Base-by-base conservation (phyloP, 1,284 basidiomycete species). In the Ceratobasidium sp. region DNA sequence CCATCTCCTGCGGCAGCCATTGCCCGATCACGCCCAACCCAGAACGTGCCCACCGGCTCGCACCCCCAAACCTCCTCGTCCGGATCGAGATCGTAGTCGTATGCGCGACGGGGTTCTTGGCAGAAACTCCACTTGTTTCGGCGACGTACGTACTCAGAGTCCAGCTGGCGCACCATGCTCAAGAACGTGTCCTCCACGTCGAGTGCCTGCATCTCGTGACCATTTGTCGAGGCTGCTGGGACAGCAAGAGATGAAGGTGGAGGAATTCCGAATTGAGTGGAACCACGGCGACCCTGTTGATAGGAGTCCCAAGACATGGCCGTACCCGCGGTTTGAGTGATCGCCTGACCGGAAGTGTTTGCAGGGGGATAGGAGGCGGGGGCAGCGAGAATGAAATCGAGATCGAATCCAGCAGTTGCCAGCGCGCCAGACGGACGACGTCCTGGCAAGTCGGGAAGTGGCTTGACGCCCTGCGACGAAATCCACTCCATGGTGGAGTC, bases 91-190 rank as follows among this genome's bases (percentile, higher is more conserved):
- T 70, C 59, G 46, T 69, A 69, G 43, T 69, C 66, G 66, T 69
- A 69, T 58, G 66, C 66, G 32, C 66, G 66, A 2, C 66, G 50
- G 23, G 64, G 71, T 58, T 75, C 74, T 38, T 73, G 57, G 1
- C 80, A 75, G 74, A 83, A 83, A 7, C 81, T 82, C 82, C 82
- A 83, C 49, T 82, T 79, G 32, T 80, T 82, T n/a, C 82, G 76
- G n/a, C 82, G 78, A 30, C 76, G 81, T 52, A 79, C 82, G 72
- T 83, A 83, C 55, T 83, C 82, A 67, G 82, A 79, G 61, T 83
- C 82, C 62, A 82, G 81, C 35, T 80, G 79, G 30, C 82, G 81
- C n/a, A 83, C 82, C 75, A 83, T 83, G 64, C 81, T 81, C 50
- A 81, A 81, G 75, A 83, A 83, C 14, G 80, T 79, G 75, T 83